phyloP scores from a whole-genome alignment of 345 rosid genomes.

The Pelargonium nanum region DNA sequence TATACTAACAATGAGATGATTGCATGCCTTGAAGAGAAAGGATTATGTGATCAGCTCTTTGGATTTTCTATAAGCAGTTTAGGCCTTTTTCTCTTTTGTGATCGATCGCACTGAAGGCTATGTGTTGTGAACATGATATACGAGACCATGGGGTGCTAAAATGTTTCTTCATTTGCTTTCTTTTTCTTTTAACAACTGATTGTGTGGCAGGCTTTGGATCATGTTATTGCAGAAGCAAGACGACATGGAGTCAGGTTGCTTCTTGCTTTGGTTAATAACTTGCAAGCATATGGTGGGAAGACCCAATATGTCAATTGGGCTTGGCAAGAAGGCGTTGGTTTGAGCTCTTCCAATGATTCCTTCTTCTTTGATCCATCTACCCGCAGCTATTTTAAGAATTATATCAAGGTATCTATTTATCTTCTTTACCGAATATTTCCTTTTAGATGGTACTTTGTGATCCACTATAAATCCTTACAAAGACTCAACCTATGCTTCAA shows the following conservation, averaged over 20 bases:
- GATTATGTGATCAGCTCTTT: neutral
- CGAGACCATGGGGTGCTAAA: neutral
- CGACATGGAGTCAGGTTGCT: constrained; percentile 60
- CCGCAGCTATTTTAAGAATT: constrained; percentile 72
- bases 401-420: constrained; percentile 39
- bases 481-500: too few relatives aligned
- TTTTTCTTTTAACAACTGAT: constrained; percentile 3
- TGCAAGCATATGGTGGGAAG: constrained; percentile 87
- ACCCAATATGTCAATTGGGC: constrained; percentile 96
- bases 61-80: neutral
- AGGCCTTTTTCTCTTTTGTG: neutral
- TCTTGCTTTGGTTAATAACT: constrained; percentile 81
- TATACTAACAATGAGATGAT: neutral
- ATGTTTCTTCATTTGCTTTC: neutral
- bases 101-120: neutral
- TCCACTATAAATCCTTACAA: too few relatives aligned
- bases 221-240: constrained; percentile 82
- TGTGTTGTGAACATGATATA: neutral
- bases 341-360: constrained; percentile 89
- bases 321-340: constrained; percentile 91
- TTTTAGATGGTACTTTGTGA: neutral
- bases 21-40: neutral
- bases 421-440: neutral
- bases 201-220: constrained; percentile 74
- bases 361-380: constrained; percentile 95